phyloP scores from a whole-genome alignment of 805 yeast genomes.

The Lipomyces yamanashiensis region DNA sequence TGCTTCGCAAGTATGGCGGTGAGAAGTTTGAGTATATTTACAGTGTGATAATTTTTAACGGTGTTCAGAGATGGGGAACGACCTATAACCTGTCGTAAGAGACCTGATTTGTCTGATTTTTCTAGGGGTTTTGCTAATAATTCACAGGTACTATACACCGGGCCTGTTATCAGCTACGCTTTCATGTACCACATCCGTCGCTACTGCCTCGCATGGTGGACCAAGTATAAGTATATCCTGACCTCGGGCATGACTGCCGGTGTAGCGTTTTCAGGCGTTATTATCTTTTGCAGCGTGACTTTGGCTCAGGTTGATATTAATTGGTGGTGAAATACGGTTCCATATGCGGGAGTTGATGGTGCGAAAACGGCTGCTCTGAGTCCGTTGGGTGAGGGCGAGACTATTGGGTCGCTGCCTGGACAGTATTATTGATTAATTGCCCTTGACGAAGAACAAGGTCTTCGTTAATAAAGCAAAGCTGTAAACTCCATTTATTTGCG shows the following conservation, averaged over 20 bases:
- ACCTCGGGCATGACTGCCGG: slow-evolving; percentile 72
- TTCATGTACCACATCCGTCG: slow-evolving; percentile 64
- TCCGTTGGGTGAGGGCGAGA: slow-evolving; percentile 39
- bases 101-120: background rate
- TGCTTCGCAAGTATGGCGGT: slow-evolving; percentile 13
- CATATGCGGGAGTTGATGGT: slow-evolving; percentile 28
- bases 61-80: slow-evolving; percentile 18
- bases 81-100: slow-evolving; percentile 23
- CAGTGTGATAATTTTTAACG: slow-evolving; percentile 17
- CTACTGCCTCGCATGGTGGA: slow-evolving; percentile 70
- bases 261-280: slow-evolving; percentile 63
- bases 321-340: slow-evolving; percentile 70
- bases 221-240: slow-evolving; percentile 69
- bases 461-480: too few relatives aligned
- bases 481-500: too few relatives aligned
- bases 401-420: slow-evolving; percentile 47
- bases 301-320: slow-evolving; percentile 47
- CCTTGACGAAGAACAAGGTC: background rate
- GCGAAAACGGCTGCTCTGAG: slow-evolving; percentile 29
- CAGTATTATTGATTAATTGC: slow-evolving; percentile 6
- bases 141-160: slow-evolving; percentile 17
- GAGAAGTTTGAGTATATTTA: slow-evolving; percentile 14
- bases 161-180: slow-evolving; percentile 48
- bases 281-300: slow-evolving; percentile 58
- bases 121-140: background rate